phyloP scores from a whole-genome alignment of 2,329 filamentous ascomycete species.

The Chaetomium strumarium region DNA sequence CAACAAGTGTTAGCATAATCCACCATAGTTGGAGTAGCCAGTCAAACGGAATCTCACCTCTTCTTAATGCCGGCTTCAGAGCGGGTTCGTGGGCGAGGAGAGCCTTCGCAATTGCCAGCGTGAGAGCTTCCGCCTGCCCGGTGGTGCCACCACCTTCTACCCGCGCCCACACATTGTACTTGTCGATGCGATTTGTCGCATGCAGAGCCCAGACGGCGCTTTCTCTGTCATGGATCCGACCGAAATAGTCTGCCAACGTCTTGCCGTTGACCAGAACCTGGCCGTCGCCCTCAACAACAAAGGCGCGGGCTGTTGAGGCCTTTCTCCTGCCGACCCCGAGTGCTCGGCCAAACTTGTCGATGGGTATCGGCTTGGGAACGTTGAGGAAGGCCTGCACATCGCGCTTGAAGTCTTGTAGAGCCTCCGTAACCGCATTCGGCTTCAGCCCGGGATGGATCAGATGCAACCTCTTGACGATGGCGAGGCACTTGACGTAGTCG shows the following conservation, averaged over 20 bases:
- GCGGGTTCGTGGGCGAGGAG: slow-evolving; percentile 86
- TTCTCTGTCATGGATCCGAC: slow-evolving; percentile 85
- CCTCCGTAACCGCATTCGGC: slow-evolving; percentile 60
- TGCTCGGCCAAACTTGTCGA: slow-evolving; percentile 75
- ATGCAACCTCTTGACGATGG: slow-evolving; percentile 73
- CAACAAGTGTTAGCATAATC: slow-evolving; percentile 39
- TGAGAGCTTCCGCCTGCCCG: slow-evolving; percentile 91
- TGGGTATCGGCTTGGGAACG: slow-evolving; percentile 51
- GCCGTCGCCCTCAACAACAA: slow-evolving; percentile 86
- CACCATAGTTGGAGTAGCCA: slow-evolving; percentile 7
- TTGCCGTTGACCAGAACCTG: slow-evolving; percentile 88
- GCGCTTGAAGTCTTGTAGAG: slow-evolving; percentile 66
- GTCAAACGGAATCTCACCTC: slow-evolving; percentile 58
- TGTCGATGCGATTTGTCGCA: slow-evolving; percentile 75
- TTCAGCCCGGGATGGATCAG: slow-evolving; percentile 74
- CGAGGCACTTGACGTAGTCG: slow-evolving; percentile 72
- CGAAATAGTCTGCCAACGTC: slow-evolving; percentile 74
- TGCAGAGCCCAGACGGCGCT: slow-evolving; percentile 90
- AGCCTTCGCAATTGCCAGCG: slow-evolving; percentile 81
- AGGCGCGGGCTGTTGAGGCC: slow-evolving; percentile 76
- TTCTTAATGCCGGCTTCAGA: slow-evolving; percentile 78
- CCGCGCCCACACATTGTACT: slow-evolving; percentile 92
- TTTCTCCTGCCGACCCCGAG: slow-evolving; percentile 82
- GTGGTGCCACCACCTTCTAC: slow-evolving; percentile 85
- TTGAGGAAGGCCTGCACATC: slow-evolving; percentile 66